Conservation (phyloP, 2,329 filamentous ascomycete genomes). For the Hypocreales sp. region DNA sequence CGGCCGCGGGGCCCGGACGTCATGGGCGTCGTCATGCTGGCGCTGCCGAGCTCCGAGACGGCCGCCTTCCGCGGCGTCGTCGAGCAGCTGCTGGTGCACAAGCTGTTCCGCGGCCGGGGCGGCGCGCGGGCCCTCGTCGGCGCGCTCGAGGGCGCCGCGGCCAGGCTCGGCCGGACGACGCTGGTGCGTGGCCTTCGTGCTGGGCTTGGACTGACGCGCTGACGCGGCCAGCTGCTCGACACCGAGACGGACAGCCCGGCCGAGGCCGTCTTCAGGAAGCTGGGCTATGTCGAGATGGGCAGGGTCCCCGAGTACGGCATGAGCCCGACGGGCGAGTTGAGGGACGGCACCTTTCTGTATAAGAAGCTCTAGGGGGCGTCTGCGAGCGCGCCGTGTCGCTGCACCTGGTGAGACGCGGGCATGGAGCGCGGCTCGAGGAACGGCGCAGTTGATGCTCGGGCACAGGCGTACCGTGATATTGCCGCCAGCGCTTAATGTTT, state of each 20-base stretch:
- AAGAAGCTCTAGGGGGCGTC: conserved; percentile 28
- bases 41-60: conserved; percentile 36
- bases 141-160: conserved; percentile 39
- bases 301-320: conserved; percentile 37
- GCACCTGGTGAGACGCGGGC: no score
- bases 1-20: conserved; percentile 27
- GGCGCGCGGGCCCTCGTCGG: conserved; percentile 34
- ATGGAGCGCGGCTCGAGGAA: no score
- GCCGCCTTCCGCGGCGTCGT: conserved; percentile 37
- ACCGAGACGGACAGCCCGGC: conserved; percentile 35
- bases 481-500: no score
- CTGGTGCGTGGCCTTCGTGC: conserved; percentile 27
- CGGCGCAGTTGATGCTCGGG: no score
- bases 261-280: conserved; percentile 34
- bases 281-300: conserved; percentile 42
- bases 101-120: conserved; percentile 31
- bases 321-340: conserved; percentile 30
- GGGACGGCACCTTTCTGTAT: conserved; percentile 41
- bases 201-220: not conserved
- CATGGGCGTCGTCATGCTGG: conserved; percentile 40
- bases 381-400: no score
- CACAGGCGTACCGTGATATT: no score
- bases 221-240: conserved; percentile 27
- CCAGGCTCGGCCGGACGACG: conserved; percentile 28
- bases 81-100: conserved; percentile 42